Percentiles rank a stretch among this genome's conserved stretches.
Evolutionary conservation across 1,284 basidiomycete genomes (phyloP).

Genomic region (Melampsora medusae): DNA sequence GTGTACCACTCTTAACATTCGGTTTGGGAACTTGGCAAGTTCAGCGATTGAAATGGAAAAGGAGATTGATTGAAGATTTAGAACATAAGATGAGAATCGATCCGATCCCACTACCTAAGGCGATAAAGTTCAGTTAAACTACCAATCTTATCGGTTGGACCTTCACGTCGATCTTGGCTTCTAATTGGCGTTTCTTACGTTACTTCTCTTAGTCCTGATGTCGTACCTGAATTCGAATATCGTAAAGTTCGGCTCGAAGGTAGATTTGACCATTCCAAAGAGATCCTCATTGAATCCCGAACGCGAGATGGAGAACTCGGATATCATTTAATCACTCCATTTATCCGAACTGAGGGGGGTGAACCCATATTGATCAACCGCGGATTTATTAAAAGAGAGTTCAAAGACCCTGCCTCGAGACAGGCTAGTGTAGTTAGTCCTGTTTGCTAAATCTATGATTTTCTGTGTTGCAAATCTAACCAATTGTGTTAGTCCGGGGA

Average conservation of each 20-base stretch:
- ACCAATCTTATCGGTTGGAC: neutral
- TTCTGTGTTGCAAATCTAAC: slow-evolving; percentile 13
- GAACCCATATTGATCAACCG: slow-evolving; percentile 79
- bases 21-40: slow-evolving; percentile 91
- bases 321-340: slow-evolving; percentile 79
- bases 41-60: slow-evolving; percentile 89
- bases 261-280: slow-evolving; percentile 69
- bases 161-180: neutral
- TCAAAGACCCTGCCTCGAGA: slow-evolving; percentile 52
- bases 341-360: slow-evolving; percentile 63
- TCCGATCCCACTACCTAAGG: slow-evolving; percentile 74
- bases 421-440: slow-evolving; percentile 52
- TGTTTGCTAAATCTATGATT: slow-evolving; percentile 47
- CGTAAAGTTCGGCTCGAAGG: slow-evolving; percentile 78
- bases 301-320: slow-evolving; percentile 83
- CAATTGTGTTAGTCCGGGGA: slow-evolving; percentile 27
- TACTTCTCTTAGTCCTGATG: slow-evolving; percentile 17
- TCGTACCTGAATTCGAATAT: slow-evolving; percentile 71
- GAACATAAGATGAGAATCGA: slow-evolving; percentile 81
- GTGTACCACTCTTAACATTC: slow-evolving; percentile 86
- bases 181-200: slow-evolving; percentile 41
- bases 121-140: slow-evolving; percentile 69
- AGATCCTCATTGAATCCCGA: slow-evolving; percentile 80
- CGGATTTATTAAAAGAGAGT: slow-evolving; percentile 76
- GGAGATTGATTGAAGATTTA: slow-evolving; percentile 86